phyloP scores from a whole-genome alignment of 1,139 yeast genomes.

The Torulaspora globosa region DNA sequence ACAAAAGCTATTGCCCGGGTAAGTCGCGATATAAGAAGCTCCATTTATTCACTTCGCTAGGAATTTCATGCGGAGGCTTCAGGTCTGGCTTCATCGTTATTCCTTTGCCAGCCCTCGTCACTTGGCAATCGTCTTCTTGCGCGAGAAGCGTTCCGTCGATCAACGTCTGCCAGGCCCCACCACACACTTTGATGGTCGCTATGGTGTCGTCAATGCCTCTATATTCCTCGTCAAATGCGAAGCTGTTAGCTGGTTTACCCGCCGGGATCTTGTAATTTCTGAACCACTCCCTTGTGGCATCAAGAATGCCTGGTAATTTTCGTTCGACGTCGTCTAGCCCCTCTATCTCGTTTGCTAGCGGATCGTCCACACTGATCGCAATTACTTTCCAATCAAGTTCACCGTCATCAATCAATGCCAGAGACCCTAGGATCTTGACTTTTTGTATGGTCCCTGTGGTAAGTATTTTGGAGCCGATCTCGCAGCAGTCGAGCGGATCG shows the following conservation, averaged over 20 bases:
- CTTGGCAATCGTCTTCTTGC: slow-evolving; percentile 44
- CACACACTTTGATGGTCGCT: slow-evolving; percentile 64
- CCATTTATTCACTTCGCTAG: slow-evolving; percentile 39
- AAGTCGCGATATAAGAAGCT: slow-evolving; percentile 30
- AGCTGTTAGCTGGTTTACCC: slow-evolving; percentile 81
- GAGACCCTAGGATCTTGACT: slow-evolving; percentile 87
- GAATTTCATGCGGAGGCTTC: slow-evolving; percentile 39
- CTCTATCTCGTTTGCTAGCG: slow-evolving; percentile 64
- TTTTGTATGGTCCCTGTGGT: slow-evolving; percentile 65
- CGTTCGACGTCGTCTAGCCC: slow-evolving; percentile 74
- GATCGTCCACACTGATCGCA: slow-evolving; percentile 71
- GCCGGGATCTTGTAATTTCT: slow-evolving; percentile 86
- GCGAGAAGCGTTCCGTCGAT: slow-evolving; percentile 37
- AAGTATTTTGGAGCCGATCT: slow-evolving; percentile 65
- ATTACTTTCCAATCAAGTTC: slow-evolving; percentile 93
- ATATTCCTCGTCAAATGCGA: slow-evolving; percentile 81
- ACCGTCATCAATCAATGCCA: slow-evolving; percentile 94
- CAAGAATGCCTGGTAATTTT: slow-evolving; percentile 74
- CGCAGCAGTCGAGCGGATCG: slow-evolving; percentile 95
- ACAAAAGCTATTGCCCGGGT: slow-evolving; percentile 1
- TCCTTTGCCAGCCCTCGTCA: slow-evolving; percentile 35
- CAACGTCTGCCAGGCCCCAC: slow-evolving; percentile 67
- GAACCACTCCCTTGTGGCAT: slow-evolving; percentile 87
- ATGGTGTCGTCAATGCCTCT: slow-evolving; percentile 70
- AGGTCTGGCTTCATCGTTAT: slow-evolving; percentile 26